phyloP scores from a whole-genome alignment of 345 rosid genomes.

The Rhodomyrtus tomentosa region DNA sequence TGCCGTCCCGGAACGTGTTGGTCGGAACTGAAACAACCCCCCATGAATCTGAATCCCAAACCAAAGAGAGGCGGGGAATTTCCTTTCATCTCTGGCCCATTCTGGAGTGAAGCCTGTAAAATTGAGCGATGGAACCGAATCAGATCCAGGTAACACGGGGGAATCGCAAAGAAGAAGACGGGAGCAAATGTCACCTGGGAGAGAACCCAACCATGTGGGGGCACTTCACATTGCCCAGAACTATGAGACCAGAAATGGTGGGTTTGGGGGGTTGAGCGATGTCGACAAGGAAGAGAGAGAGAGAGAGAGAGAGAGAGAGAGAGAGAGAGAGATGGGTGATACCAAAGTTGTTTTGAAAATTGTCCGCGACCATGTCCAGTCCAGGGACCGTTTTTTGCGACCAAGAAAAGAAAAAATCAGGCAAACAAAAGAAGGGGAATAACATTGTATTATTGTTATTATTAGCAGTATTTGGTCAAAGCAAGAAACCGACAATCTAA shows the following conservation, averaged over 20 bases:
- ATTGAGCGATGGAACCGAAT: background rate
- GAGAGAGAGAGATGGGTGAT: background rate
- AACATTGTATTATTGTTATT: background rate
- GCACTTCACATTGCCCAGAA: background rate
- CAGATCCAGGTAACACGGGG: background rate
- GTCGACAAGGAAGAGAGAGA: background rate
- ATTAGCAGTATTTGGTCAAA: background rate
- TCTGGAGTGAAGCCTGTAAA: background rate
- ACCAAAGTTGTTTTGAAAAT: background rate
- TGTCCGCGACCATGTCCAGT: background rate
- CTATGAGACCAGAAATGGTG: background rate
- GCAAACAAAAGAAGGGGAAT: background rate
- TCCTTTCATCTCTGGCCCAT: background rate
- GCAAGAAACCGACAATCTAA: background rate
- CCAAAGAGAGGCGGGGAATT: background rate
- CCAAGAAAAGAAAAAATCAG: background rate
- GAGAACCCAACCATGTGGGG: background rate
- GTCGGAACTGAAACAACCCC: slow-evolving; percentile 33
- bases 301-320: background rate
- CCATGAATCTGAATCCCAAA: slow-evolving; percentile 21
- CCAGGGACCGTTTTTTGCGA: background rate
- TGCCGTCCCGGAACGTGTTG: background rate
- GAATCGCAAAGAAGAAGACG: background rate
- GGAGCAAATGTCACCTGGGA: background rate
- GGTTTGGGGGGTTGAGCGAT: background rate